Evolutionary conservation across 306 rosid genomes (phyloP), one percentile per base, ranked within the genome.

Genomic region (Pyrus bretschneideri): DNA sequence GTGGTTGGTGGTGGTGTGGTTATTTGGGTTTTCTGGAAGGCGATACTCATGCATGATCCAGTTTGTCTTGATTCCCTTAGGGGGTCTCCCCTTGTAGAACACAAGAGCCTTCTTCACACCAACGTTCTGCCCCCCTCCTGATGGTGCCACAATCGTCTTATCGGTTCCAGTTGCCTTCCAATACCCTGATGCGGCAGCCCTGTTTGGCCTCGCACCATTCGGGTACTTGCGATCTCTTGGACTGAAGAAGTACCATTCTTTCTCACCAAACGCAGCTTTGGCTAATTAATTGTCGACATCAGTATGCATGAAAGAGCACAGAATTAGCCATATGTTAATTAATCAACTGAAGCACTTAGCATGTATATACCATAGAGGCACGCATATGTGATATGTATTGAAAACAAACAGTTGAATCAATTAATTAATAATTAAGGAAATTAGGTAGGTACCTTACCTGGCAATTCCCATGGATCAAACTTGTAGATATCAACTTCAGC

Each of bases 221-320:
- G 89, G 91, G 63, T 86, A 87, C 78, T 91, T 91, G 0, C 90
- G 64, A 44, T 87, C 90, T 35, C 88, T 84, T 1, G 89, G 89
- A 49, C 92, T 89, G 75, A 91, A 91, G 35, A 89, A 91, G 69
- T 91, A 91, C 88, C 93, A 87, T 67, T 91, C 97, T 76, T 89
- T 86, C 77, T 87, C 93, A 54, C 93, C 93, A 78, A 61, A 27
- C n/a, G 35, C 67, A 25, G 67, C 67, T 61, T 61, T 61, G 35
- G 67, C 67, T 61, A 61, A 27, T 61, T 61, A 27, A 61, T 27
- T 27, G 6, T 22, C 55, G 25, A 27, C 14, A 61, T 27, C 38
- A 61, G 38, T 35, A 27, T 27, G 35, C 63, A 58, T 22, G 25
- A 22, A 57, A 58, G 63, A 58, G 12, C 8, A 4, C 63, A 9